Base-by-base conservation (phyloP, 345 rosid species). In the Dipteronia sinensis region DNA sequence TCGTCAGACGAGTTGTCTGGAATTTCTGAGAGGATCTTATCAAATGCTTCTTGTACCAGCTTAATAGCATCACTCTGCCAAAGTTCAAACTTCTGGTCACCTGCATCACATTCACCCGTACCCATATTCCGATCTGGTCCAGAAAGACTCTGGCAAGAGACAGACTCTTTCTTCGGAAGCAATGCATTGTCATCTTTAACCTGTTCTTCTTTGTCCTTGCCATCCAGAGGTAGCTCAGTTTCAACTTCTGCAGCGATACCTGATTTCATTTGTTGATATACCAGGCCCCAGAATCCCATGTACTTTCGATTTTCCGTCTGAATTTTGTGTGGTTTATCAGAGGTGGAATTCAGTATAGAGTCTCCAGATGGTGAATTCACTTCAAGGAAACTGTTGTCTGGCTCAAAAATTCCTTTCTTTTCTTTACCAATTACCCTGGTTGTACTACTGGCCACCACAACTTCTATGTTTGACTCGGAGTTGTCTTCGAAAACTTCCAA, bases 1-100 rank as follows among this genome's bases (percentile, higher is more conserved):
- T 86, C 89, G 77, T 90, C 88, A 16, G 88, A 83, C 29, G 89
- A 85, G 73, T 81, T 83, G 56, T 89, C 94, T 13, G 88, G 95
- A 49, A 87, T 89, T 78, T 92, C 97, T 74, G 88, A 85, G 38
- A 96, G 94, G 79, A 96, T 89, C 76, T 87, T 91, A 75, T 87
- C 93, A 34, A 96, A 88, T 16, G 97, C 98, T 87, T 90, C 94
- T 84, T 86, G 87, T 63, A 96, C 92, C 72, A 92, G 78, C 80
- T 87, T 88, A 79, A 94, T 78, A 46, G 94, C 97, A 76, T 87
- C 88, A 3, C 79, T 81, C 76, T 87, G 87, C 80, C 81, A 78
- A 9, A 82, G 80, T 78, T 83, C 88, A 78, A 64, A 69, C 77
- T 83, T 81, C 65, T n/a, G 77, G 73, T 55, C 58, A 51, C 38